phyloP scores from a whole-genome alignment of 192 early-diverging fungal species.

The Linnemannia zychae region DNA sequence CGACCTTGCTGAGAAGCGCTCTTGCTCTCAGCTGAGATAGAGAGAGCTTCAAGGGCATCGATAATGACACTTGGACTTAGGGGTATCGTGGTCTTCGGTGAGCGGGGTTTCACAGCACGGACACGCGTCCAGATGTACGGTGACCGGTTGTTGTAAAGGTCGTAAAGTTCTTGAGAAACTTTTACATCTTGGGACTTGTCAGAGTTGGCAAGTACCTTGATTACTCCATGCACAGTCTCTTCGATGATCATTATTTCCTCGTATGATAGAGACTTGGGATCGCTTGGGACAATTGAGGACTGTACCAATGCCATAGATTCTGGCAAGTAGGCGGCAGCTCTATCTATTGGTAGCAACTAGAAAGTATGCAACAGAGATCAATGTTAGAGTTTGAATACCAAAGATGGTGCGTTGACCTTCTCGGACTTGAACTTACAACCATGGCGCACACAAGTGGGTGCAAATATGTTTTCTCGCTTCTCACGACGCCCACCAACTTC shows the following conservation, averaged over 20 bases:
- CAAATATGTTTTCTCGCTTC: slow-evolving; percentile 20
- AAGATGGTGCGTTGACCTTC: background rate
- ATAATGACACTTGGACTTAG: slow-evolving; percentile 28
- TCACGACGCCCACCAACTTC: background rate
- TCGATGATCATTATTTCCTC: slow-evolving; percentile 41
- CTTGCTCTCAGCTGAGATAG: background rate
- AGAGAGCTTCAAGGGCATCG: background rate
- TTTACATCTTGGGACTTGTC: slow-evolving; percentile 3
- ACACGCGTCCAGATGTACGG: slow-evolving; percentile 51
- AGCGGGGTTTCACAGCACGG: background rate
- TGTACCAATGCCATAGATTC: slow-evolving; percentile 27
- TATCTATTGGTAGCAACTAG: slow-evolving; percentile 24
- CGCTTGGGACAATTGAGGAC: slow-evolving; percentile 11
- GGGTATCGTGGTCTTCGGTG: background rate
- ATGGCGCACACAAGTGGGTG: slow-evolving; percentile 50
- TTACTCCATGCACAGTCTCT: slow-evolving; percentile 10
- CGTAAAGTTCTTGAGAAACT: slow-evolving; percentile 29
- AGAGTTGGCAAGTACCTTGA: slow-evolving; percentile 16
- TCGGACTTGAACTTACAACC: slow-evolving; percentile 51
- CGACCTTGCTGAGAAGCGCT: background rate
- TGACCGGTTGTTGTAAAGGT: slow-evolving; percentile 10
- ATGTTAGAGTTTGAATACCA: background rate
- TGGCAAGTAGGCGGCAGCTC: slow-evolving; percentile 26
- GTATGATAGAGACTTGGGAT: slow-evolving; percentile 4
- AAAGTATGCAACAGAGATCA: background rate